Base-by-base conservation (phyloP, 768 basidiomycete species). In the Dentipellis sp. region DNA sequence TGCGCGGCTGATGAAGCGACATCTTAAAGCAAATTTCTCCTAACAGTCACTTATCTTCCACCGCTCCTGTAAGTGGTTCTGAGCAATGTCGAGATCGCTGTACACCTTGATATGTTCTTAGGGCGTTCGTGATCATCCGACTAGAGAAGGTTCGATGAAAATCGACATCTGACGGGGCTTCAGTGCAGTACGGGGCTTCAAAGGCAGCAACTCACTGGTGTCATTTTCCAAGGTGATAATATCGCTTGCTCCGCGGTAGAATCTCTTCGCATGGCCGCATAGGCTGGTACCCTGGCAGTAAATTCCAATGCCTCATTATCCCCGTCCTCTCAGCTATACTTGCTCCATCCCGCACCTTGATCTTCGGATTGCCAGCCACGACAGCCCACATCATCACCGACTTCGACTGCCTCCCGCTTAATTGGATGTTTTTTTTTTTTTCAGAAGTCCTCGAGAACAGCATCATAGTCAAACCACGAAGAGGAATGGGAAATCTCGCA, bases 141-240 rank as follows among this genome's bases (percentile, higher is more conserved):
- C 3, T 29, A 29, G 29, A 29, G 29, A 29, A 29, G 29, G 29
- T 6, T 29, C 6, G 29, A 29, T 29, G 29, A 29, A 29, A 29
- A 29, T 29, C 6, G 29, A 29, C 29, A 29, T 3, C 29, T 29
- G 3, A 6, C 6, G 29, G 29, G 29, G 29, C n/a, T 29, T 29
- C 3, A 29, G 29, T 6, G 29, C 45, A 57, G 11, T 68, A 64
- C 36, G 57, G 56, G 12, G 53, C 65, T 2, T 64, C 61, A 2
- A 66, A 68, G 47, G 66, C 67, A 2, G 66, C 64, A 7, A 45
- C 64, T 42, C 62, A 62, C 49, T 56, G 64, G n/a, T n/a, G n/a
- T n/a, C n/a, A 17, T 29, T 29, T 29, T 29, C 6, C 6, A 29
- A 29, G n/a, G 17, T 23, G n/a, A n/a, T n/a, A n/a, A 29, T 29